phyloP scores from a whole-genome alignment of 2,329 filamentous ascomycete species.

The Microdochium trichocladiopsis region DNA sequence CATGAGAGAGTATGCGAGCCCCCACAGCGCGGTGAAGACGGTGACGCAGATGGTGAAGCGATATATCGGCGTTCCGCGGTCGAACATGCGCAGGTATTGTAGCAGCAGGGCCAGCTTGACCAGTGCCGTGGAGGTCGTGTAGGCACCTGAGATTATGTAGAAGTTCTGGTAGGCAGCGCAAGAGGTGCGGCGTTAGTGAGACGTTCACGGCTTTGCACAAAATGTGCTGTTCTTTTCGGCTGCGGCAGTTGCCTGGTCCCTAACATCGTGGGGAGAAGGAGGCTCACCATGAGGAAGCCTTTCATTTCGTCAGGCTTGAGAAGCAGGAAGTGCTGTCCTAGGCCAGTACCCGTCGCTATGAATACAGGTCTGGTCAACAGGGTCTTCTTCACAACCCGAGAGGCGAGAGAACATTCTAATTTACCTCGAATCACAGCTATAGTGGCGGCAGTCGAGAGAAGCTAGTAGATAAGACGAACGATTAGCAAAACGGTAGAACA shows the following conservation, averaged over 20 bases:
- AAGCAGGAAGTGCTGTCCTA: conserved; percentile 15
- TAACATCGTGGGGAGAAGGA: no score
- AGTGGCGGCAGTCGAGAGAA: not conserved
- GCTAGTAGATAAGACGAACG: not conserved
- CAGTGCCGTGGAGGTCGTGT: conserved; percentile 14
- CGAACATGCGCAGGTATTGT: conserved; percentile 18
- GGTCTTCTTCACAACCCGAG: not conserved
- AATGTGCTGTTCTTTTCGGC: no score
- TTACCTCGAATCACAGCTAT: not conserved
- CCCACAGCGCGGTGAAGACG: conserved; percentile 20
- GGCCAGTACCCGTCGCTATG: conserved; percentile 9
- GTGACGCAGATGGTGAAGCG: conserved; percentile 13
- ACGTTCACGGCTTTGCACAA: no score
- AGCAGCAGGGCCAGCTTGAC: conserved; percentile 18
- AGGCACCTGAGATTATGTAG: conserved; percentile 16
- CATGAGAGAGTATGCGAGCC: conserved; percentile 18
- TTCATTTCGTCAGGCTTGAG: conserved; percentile 7
- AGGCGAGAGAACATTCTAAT: no score
- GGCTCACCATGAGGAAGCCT: conserved; percentile 9
- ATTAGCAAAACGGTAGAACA: conserved; percentile 8
- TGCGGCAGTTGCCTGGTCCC: no score
- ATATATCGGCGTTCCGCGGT: conserved; percentile 8
- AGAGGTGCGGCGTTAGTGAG: no score
- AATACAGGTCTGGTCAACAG: not conserved
- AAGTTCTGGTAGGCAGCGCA: conserved; percentile 7